Evolutionary conservation across 257 asterid species (phyloP), one percentile per base, ranked within the genome.

Genomic region (Linderniella brevidens): DNA sequence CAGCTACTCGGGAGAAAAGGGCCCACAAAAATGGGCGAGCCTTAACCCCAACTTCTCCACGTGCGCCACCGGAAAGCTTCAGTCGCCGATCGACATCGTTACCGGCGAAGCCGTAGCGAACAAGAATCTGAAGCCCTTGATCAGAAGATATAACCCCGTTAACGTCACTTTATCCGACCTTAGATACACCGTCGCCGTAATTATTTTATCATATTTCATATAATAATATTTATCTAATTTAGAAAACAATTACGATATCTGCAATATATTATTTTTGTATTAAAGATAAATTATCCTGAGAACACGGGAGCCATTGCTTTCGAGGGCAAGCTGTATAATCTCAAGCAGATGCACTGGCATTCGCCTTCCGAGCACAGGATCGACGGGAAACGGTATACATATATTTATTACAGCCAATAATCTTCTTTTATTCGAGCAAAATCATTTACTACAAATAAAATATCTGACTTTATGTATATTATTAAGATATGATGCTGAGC

Each of bases 331-430:
- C 58, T 48, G 46, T 68, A 65, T 37, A 46, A 29, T 41, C 54
- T 79, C 59, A 73, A 73, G 67, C 92, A 79, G 57, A 73, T 79
- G 92, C 92, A 79, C 43, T 79, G 80, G 82, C 92, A 79, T 56
- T 66, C 86, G 7, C 82, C 82, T 49, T 79, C 82, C 7, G 82
- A 73, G 59, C 92, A 79, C 55, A 61, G 70, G 48, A 73, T 79
- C 19, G 52, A 75, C 50, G 82, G 82, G 10, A 59, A 51, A 0
- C 52, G 68, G 82, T 72, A 57, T 11, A 8, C 6, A 29, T 9
- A 2, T 8, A 0, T 13, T 12, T 48, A 8, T 43, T 37, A 13
- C 46, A 19, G 0, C 37, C 44, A 8, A 37, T 37, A 37, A 39
- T 13, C 43, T 39, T 13, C 3, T 2, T 13, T 10, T 9, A 1